phyloP scores from a whole-genome alignment of 169 alveolate genomes.

The Cryptosporidium parvum region DNA sequence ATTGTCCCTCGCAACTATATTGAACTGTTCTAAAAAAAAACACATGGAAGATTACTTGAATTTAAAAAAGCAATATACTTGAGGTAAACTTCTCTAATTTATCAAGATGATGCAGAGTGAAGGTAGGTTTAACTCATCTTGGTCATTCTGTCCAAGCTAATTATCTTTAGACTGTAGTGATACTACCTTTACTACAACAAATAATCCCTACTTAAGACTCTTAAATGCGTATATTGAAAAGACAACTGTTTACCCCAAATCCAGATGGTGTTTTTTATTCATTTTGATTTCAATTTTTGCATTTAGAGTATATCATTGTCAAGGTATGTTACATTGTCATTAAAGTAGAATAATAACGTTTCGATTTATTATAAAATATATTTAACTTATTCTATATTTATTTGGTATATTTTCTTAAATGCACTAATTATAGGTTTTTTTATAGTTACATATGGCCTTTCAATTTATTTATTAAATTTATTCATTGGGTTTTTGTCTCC shows the following conservation, averaged over 20 bases:
- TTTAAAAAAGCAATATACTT: not conserved
- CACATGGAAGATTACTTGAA: slow-evolving; percentile 11
- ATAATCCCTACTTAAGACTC: slow-evolving; percentile 59
- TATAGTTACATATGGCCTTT: slow-evolving; percentile 87
- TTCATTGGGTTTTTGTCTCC: slow-evolving; percentile 89
- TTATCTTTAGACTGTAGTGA: slow-evolving; percentile 38
- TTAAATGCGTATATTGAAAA: slow-evolving; percentile 75
- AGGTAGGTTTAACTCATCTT: slow-evolving; percentile 29
- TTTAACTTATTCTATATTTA: not conserved
- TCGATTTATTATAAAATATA: not conserved
- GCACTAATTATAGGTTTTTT: slow-evolving; percentile 80
- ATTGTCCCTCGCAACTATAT: slow-evolving; percentile 55
- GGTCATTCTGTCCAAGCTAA: not conserved
- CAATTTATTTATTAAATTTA: slow-evolving; percentile 85
- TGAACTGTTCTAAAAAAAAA: not conserved
- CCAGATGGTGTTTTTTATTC: slow-evolving; percentile 80
- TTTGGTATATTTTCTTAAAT: not conserved
- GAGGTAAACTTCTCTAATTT: not conserved
- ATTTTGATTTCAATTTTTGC: slow-evolving; percentile 73
- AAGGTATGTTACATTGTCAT: slow-evolving; percentile 46
- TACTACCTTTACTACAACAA: slow-evolving; percentile 35
- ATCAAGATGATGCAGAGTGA: slow-evolving; percentile 71
- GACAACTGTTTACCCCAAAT: slow-evolving; percentile 81
- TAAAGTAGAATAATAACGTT: not conserved
- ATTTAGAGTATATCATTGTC: slow-evolving; percentile 78